Conservation (phyloP, 2,329 filamentous ascomycete genomes). For the Niveomyces coronatus region DNA sequence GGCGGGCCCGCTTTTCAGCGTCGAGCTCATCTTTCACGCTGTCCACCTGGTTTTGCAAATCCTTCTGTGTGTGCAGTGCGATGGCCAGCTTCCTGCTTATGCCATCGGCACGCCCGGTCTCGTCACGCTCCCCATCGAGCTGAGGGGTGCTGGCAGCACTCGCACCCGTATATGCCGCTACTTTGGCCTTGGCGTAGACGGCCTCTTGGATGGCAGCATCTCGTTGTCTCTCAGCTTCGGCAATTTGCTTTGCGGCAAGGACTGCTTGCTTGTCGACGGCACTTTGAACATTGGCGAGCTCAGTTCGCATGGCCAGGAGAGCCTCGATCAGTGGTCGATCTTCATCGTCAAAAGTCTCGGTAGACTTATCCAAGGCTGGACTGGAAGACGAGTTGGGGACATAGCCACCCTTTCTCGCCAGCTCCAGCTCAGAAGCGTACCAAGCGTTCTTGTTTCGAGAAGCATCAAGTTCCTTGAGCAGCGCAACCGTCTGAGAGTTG, state of each 20-base stretch:
- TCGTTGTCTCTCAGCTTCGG: constrained; percentile 87
- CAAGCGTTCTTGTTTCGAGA: constrained; percentile 84
- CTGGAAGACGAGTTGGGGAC: constrained; percentile 58
- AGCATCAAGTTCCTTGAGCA: constrained; percentile 79
- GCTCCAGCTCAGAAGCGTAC: constrained; percentile 89
- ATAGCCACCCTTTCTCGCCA: constrained; percentile 87
- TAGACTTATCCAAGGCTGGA: constrained; percentile 62
- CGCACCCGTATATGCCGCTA: constrained; percentile 64
- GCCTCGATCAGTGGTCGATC: constrained; percentile 89
- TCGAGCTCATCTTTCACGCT: constrained; percentile 60
- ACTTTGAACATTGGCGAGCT: constrained; percentile 79
- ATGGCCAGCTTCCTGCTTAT: constrained; percentile 75
- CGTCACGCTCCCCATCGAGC: constrained; percentile 48
- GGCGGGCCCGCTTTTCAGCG: constrained; percentile 69
- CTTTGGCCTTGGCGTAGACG: constrained; percentile 85
- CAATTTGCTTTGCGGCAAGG: constrained; percentile 77
- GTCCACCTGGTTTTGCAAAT: constrained; percentile 70
- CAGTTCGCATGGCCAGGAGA: constrained; percentile 79
- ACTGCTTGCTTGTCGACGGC: constrained; percentile 84
- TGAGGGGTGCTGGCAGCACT: constrained; percentile 53
- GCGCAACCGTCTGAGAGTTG: constrained; percentile 58
- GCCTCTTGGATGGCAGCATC: constrained; percentile 93
- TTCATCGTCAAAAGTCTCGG: constrained; percentile 80
- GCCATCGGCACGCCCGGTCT: constrained; percentile 53
- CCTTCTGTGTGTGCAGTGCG: constrained; percentile 66